Evolutionary conservation across 1,284 basidiomycete genomes (phyloP), one percentile per base, ranked within the genome.

Genomic region (Moniliophthora roreri): DNA sequence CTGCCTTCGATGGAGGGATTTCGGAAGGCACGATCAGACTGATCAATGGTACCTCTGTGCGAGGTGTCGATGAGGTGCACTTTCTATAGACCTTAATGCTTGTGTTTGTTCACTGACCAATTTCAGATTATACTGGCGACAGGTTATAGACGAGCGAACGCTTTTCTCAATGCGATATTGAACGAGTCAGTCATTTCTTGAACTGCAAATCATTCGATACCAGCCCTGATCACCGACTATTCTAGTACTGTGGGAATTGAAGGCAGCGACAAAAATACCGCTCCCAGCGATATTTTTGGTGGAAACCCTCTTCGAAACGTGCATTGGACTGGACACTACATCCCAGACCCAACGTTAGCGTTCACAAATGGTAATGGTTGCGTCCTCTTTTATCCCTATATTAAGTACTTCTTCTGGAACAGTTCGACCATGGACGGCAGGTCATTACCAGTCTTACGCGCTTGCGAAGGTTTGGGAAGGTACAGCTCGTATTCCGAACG

Each of bases 381-480:
- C 2, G 15, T 36, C 26, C 0, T n/a, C 21, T 2, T 10, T 16
- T 4, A 13, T 4, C 8, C 2, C 15, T 32, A 26, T 4, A 11
- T 15, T 37, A 2, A 10, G n/a, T 15, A 15, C 38, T 24, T 36
- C 16, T 36, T 26, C 7, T 20, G 45, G 10, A 34, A 16, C 26
- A 63, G 62, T 61, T 34, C 62, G 62, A 9, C 56, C 62, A 7
- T 63, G 61, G 61, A 63, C 61, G 8, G 56, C 59, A 2, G 61
- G 59, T 26, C 51, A 45, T 21, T 60, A 62, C 26, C 62, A 63
- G 28, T 58, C 60, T 1, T 62, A 60, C 13, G 59, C 56, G 4
- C 57, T 63, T 11, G 59, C 61, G 21, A 64, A 61, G 37, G 58
- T 63, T n/a, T 63, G 62, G 62, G 59, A 56, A 48, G 62, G 59